Conservation (phyloP, 129 eudicot genomes). For the Oenanthe sinensis region DNA sequence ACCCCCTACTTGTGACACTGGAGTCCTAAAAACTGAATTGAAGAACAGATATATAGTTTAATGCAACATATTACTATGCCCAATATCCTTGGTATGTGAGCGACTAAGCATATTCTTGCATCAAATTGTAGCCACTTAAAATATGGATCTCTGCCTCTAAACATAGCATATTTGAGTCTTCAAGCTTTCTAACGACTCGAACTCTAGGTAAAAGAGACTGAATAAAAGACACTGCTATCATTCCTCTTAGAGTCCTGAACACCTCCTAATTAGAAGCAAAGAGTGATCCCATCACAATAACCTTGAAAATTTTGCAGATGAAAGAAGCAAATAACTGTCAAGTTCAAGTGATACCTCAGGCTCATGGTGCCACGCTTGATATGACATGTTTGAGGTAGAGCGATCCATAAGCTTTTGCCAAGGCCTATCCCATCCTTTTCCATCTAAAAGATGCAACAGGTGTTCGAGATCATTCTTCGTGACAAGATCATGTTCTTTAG, state of each 20-base stretch:
- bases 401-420: constrained; percentile 90
- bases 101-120: neutral
- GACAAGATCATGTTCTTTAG: constrained; percentile 38
- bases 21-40: neutral
- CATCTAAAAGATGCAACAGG: constrained; percentile 65
- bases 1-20: neutral
- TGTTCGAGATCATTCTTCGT: constrained; percentile 70
- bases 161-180: neutral
- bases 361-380: constrained; percentile 98
- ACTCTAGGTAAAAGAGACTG: neutral
- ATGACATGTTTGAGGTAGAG: constrained; percentile 67
- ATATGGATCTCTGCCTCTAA: neutral
- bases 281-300: neutral
- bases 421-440: constrained; percentile 49
- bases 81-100: neutral
- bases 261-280: neutral
- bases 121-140: neutral
- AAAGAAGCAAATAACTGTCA: neutral
- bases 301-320: neutral
- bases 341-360: constrained; percentile 58
- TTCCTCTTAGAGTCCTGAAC: neutral
- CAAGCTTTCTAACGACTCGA: neutral
- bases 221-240: neutral
- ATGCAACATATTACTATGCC: too few relatives aligned
- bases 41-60: neutral